phyloP scores from a whole-genome alignment of 1,284 basidiomycete species.

The Leccinum cinnamomeum region DNA sequence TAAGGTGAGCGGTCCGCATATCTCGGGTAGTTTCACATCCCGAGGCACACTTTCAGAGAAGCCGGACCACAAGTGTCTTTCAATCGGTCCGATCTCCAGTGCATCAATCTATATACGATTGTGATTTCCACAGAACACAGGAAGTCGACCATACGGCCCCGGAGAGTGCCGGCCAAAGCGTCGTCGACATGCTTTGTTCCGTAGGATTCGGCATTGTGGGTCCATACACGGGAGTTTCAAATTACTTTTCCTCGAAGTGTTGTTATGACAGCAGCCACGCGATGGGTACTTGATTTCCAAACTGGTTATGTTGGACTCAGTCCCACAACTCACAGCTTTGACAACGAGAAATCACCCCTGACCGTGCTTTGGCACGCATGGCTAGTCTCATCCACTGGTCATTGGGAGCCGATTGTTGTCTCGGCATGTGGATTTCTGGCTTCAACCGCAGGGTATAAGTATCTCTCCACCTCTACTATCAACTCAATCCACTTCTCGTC shows the following conservation, averaged over 20 bases:
- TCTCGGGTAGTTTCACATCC: not conserved
- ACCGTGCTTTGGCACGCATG: slow-evolving; percentile 4
- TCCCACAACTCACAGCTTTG: not conserved
- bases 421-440: not conserved
- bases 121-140: not conserved
- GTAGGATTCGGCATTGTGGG: not conserved
- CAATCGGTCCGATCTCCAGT: not conserved
- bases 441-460: slow-evolving; percentile 4
- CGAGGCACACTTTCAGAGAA: not conserved
- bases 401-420: not conserved
- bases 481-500: not conserved
- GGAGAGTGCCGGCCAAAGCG: slow-evolving; percentile 5
- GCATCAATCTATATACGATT: not conserved
- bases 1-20: slow-evolving; percentile 1
- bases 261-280: not conserved
- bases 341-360: not conserved
- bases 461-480: not conserved
- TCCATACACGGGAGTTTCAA: not conserved
- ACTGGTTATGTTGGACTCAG: not conserved
- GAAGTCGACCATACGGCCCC: not conserved
- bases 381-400: not conserved
- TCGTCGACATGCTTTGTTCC: slow-evolving; percentile 6
- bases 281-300: not conserved
- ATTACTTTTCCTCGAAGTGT: not conserved
- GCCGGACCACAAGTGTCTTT: not conserved